phyloP scores from a whole-genome alignment of 2,329 filamentous ascomycete genomes.

The Talaromyces marneffei region DNA sequence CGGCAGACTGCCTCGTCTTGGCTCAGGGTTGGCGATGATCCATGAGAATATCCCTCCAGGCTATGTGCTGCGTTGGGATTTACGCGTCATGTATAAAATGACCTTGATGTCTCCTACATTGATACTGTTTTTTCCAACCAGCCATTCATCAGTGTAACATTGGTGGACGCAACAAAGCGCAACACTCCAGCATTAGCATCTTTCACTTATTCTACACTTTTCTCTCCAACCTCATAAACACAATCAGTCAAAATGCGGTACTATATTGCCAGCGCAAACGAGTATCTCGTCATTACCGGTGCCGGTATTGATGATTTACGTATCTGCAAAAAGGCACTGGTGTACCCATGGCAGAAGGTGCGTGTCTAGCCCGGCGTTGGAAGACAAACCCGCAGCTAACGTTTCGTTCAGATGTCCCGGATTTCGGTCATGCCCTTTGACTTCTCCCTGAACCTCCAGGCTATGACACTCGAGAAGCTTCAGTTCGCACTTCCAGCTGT shows the following conservation, averaged over 20 bases:
- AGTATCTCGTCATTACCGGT: slow-evolving; percentile 84
- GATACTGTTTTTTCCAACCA: background rate
- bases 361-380: background rate
- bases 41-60: background rate
- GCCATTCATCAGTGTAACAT: background rate
- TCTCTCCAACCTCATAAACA: background rate
- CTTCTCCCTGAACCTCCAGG: slow-evolving; percentile 74
- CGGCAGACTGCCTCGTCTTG: background rate
- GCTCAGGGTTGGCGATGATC: background rate
- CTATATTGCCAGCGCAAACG: slow-evolving; percentile 66
- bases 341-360: slow-evolving; percentile 63
- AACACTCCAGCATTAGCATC: background rate
- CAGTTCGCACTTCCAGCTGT: slow-evolving; percentile 77
- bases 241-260: slow-evolving; percentile 46
- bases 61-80: background rate
- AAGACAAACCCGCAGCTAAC: background rate
- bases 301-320: slow-evolving; percentile 66
- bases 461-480: slow-evolving; percentile 85
- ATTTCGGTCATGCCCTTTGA: slow-evolving; percentile 54
- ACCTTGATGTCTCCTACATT: background rate
- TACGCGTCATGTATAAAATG: background rate
- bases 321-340: slow-evolving; percentile 71
- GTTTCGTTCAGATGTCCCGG: slow-evolving; percentile 24
- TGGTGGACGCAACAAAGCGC: background rate
- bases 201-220: background rate